Evolutionary conservation across 1,139 yeast genomes (phyloP).

Genomic region (Candida sp.): DNA sequence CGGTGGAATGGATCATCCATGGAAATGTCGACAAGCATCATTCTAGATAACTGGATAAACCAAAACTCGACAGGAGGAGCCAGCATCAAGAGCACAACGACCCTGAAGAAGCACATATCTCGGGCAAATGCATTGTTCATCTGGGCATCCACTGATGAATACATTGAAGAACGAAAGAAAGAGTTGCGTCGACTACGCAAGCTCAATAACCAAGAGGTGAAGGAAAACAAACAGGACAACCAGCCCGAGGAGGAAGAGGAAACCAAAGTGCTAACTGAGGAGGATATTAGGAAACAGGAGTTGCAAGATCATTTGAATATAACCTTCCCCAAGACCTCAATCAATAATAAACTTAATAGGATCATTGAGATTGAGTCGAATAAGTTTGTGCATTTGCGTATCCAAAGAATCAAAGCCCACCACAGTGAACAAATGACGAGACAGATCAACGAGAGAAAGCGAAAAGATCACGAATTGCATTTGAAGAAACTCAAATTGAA

Average conservation of each 20-base stretch:
- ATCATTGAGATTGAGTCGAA: conserved; percentile 43
- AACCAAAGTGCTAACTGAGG: conserved; percentile 3
- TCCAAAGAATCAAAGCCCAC: conserved; percentile 41
- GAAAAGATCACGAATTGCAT: conserved; percentile 44
- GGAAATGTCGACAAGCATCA: conserved; percentile 28
- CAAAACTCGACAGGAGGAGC: conserved; percentile 4
- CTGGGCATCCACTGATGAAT: conserved; percentile 51
- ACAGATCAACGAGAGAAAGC: conserved; percentile 45
- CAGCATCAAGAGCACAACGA: conserved; percentile 1
- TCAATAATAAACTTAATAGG: conserved; percentile 28
- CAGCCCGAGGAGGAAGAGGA: conserved; percentile 2
- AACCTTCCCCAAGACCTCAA: conserved; percentile 20
- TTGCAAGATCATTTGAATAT: conserved; percentile 12
- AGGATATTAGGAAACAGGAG: conserved; percentile 8
- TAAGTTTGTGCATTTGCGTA: conserved; percentile 41
- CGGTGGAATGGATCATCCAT: conserved; percentile 41
- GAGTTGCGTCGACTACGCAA: conserved; percentile 21
- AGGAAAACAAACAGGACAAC: conserved; percentile 8
- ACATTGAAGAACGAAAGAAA: conserved; percentile 35
- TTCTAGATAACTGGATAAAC: conserved; percentile 33
- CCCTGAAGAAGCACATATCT: conserved; percentile 10
- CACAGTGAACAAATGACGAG: conserved; percentile 43
- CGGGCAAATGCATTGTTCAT: conserved; percentile 41
- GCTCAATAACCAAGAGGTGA: conserved; percentile 7
- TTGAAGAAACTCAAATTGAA: conserved; percentile 38